Evolutionary conservation across 2,329 filamentous ascomycete species (phyloP).

Genomic region (Arthroderma uncinatum): DNA sequence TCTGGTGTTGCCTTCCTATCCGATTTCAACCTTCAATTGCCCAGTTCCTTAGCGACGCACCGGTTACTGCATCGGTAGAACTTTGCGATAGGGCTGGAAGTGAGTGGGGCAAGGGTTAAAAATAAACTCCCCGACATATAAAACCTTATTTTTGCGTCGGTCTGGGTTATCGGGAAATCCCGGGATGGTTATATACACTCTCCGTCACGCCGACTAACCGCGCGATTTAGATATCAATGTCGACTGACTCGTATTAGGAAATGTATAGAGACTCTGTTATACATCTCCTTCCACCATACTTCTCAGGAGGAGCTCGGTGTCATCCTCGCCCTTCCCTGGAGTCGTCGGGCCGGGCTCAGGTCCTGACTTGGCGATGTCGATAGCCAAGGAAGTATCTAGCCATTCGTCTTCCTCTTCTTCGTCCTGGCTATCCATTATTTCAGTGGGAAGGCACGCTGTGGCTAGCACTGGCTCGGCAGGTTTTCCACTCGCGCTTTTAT

Average conservation of each 20-base stretch:
- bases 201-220: no score
- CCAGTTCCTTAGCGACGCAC: not conserved
- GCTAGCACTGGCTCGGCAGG: not conserved
- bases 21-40: not conserved
- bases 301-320: not conserved
- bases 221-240: no score
- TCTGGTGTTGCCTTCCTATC: no score
- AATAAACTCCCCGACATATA: no score
- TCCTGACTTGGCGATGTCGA: not conserved
- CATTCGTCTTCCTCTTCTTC: conserved; percentile 6
- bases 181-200: no score
- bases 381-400: not conserved
- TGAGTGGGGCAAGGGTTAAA: no score
- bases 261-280: not conserved
- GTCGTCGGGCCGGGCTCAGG: not conserved
- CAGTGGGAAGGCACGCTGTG: not conserved
- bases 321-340: not conserved
- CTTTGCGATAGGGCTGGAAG: no score
- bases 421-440: conserved; percentile 11
- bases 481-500: not conserved
- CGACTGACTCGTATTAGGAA: not conserved
- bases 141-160: not conserved
- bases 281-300: not conserved
- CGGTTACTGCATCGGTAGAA: not conserved
- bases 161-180: no score